A percentile compares a stretch with the other conserved stretches of the same genome.
These are phyloP conservation scores for Vitis cinerea DNA, from an alignment of 164 flowering plant genomes.

Conservation along the genomic window DNA sequence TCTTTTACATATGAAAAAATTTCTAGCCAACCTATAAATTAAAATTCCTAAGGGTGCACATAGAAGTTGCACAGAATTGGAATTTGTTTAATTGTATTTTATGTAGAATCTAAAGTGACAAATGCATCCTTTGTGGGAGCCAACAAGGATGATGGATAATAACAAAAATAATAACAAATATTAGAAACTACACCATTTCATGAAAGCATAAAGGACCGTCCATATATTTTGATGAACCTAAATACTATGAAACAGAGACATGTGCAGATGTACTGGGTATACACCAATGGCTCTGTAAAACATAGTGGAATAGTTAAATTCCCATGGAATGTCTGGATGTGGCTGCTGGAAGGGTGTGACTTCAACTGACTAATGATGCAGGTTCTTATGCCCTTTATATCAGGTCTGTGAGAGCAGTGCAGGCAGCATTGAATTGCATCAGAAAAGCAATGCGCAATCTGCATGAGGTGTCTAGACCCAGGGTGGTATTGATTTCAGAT, in stretches of 20 bases:
- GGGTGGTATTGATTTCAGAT: slow-evolving; percentile 79
- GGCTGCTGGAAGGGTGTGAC: neutral
- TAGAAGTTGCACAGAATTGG: too few relatives aligned
- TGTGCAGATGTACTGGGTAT: neutral
- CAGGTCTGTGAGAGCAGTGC: slow-evolving; percentile 73
- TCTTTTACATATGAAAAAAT: too few relatives aligned
- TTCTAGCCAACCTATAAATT: too few relatives aligned
- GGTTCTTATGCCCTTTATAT: slow-evolving; percentile 6
- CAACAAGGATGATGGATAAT: neutral
- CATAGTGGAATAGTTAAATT: neutral
- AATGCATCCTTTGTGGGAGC: neutral
- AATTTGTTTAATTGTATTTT: neutral
- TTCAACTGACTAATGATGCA: slow-evolving; percentile 3
- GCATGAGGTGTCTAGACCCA: slow-evolving; percentile 38
- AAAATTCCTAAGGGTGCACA: too few relatives aligned
- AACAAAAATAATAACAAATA: neutral
- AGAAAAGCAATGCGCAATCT: slow-evolving; percentile 43
- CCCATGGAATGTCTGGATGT: neutral
- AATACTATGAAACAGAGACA: too few relatives aligned
- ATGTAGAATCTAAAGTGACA: neutral
- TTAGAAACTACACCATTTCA: neutral
- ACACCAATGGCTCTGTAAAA: neutral
- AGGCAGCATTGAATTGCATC: slow-evolving; percentile 75
- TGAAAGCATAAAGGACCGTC: neutral
- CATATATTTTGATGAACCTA: too few relatives aligned